A percentile compares a stretch with the other conserved stretches of the same genome.
Conservation (phyloP, 805 yeast species). For the Candida ovalis region DNA sequence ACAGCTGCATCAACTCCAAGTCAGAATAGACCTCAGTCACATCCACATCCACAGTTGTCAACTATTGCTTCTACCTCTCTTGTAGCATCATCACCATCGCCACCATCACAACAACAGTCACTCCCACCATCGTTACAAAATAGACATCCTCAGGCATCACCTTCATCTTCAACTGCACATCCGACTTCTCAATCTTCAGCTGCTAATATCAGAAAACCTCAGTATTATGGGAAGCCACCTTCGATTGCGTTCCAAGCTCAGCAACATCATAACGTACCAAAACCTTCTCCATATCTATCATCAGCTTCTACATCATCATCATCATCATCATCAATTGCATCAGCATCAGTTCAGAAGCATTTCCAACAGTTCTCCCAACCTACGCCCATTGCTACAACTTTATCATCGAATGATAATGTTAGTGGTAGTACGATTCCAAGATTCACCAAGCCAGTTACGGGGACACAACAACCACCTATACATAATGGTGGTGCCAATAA, state of each 20-base stretch:
- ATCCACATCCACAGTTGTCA: not conserved
- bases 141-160: constrained; percentile 11
- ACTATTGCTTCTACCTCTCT: not conserved
- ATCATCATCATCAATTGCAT: not conserved
- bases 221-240: constrained; percentile 24
- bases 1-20: not conserved
- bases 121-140: not conserved
- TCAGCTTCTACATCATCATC: not conserved
- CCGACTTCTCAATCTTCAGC: constrained; percentile 8
- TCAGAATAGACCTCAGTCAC: not conserved
- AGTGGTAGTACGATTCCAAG: not conserved
- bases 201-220: constrained; percentile 25
- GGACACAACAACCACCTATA: not conserved
- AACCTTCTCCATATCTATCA: not conserved
- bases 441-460: not conserved
- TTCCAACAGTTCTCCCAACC: constrained; percentile 19
- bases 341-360: constrained; percentile 11
- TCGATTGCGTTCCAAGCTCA: constrained; percentile 3
- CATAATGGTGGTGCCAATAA: too few relatives aligned
- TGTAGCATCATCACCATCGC: not conserved
- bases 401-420: not conserved
- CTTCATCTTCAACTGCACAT: constrained; percentile 28
- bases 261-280: not conserved
- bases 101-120: not conserved
- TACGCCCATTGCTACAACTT: constrained; percentile 10